Percentiles rank a stretch among this genome's conserved stretches.
phyloP scores from a whole-genome alignment of 2,329 filamentous ascomycete genomes.

The Fusarium proliferatum region DNA sequence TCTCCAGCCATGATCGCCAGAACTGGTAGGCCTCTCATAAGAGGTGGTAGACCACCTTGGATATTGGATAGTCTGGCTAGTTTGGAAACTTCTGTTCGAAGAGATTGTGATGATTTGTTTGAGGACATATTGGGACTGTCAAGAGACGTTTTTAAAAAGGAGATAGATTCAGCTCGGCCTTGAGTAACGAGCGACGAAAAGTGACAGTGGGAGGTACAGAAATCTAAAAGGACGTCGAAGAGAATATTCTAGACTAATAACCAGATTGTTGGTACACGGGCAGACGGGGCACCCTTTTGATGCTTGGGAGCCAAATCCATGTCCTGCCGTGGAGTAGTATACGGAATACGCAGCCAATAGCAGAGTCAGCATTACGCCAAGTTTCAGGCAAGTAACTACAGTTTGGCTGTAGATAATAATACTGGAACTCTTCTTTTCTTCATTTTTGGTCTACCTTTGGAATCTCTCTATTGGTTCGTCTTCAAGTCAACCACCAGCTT shows the following conservation, averaged over 20 bases:
- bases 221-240: accelerated
- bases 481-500: conserved; percentile 68
- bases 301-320: background rate
- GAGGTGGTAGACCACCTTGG: conserved; percentile 29
- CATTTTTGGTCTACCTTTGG: background rate
- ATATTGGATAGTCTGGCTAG: conserved; percentile 35
- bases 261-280: too few species aligned
- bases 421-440: background rate
- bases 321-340: background rate
- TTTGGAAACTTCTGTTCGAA: conserved; percentile 30
- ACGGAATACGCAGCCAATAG: conserved; percentile 18
- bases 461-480: background rate
- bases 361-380: background rate
- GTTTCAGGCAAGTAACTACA: background rate
- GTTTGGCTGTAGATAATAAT: background rate
- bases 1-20: conserved; percentile 33
- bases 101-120: conserved; percentile 4
- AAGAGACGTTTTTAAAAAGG: background rate
- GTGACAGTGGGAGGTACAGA: too few species aligned
- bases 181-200: background rate
- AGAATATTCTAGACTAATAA: background rate
- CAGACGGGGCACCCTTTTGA: background rate
- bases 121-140: background rate
- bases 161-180: accelerated
- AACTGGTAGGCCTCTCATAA: conserved; percentile 33